Base-by-base conservation (phyloP, 1,139 yeast genomes). In the Wickerhamomyces sp. region DNA sequence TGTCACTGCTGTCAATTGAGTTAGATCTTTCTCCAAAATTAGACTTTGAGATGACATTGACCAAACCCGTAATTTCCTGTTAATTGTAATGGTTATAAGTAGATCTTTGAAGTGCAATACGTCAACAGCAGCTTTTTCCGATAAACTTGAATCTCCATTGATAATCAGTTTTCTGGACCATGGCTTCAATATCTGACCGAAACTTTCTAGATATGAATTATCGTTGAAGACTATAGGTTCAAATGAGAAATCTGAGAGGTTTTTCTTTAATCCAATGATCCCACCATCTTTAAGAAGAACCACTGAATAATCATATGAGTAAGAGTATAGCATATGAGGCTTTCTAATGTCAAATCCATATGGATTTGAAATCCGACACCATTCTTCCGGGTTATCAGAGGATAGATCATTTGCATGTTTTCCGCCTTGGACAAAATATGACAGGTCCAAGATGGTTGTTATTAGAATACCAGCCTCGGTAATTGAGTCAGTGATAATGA, bases 201-300 rank as follows among this genome's bases (percentile, higher is more conserved):
- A 64, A 48, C 71, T 66, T 50, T 71, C 75, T 33, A 81, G 61
- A 45, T 77, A 71, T 0, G 84, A 75, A n/a, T 73, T 64, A 47
- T 79, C 85, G 48, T 69, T 73, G 61, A 82, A 82, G 40, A 80
- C 71, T 34, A 66, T 64, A 5, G 84, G 78, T 36, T 73, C 75
- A 39, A 76, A 67, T 15, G 75, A 75, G 1, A 62, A 62, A 33
- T 74, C 66, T 1, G 64, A 58, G 2, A 53, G 23, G 0, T 63
- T 50, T 78, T 72, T 51, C 60, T 54, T 58, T 63, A 84, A 64
- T 51, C 81, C 79, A 54, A 82, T 61, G 49, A 84, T 58, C 15
- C 86, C 83, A 45, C 96, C 96, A 64, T 89, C 95, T 39, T 73
- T 72, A 45, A 88, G 68, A 2, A 87, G 73, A 0, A 84, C 77